Percentiles rank a stretch among this genome's conserved stretches.
Evolutionary conservation across 139 green algal genomes (phyloP).

Genomic region (Chlamydomonas incerta): DNA sequence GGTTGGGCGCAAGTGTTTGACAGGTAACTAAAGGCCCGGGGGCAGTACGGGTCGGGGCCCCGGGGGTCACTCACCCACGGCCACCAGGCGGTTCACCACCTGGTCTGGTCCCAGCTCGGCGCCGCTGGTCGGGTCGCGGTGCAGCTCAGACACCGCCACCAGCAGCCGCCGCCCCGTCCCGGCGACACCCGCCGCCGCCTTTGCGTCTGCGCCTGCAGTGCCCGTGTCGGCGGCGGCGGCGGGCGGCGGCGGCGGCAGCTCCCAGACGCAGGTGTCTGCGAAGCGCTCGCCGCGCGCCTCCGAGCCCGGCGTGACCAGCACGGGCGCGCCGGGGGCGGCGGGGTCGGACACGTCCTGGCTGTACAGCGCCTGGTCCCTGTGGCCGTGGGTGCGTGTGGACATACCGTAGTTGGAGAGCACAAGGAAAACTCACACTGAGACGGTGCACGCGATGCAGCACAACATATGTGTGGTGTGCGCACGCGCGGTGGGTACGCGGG

Average conservation of each 20-base stretch:
- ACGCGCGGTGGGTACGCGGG: too few species aligned
- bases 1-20: too few species aligned
- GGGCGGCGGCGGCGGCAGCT: slow-evolving; percentile 24
- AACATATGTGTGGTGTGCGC: too few species aligned
- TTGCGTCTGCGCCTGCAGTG: too few species aligned
- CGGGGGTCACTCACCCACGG: slow-evolving; percentile 73
- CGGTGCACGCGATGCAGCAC: too few species aligned
- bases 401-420: too few species aligned
- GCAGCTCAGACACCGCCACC: slow-evolving; percentile 45
- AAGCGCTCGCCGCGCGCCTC: slow-evolving; percentile 62
- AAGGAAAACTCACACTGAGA: too few species aligned
- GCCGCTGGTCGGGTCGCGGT: slow-evolving; percentile 38
- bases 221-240: too few species aligned
- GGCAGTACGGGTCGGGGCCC: too few species aligned
- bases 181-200: too few species aligned
- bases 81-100: slow-evolving; percentile 65
- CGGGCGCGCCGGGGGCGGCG: not conserved
- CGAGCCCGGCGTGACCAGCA: slow-evolving; percentile 29
- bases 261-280: slow-evolving; percentile 59
- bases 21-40: too few species aligned
- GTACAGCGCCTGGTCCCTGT: slow-evolving; percentile 81
- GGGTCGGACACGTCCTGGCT: slow-evolving; percentile 49
- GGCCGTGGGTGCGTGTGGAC: too few species aligned
- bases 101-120: slow-evolving; percentile 66
- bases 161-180: slow-evolving; percentile 62